Base-by-base conservation (phyloP, 2,329 filamentous ascomycete species). In the Rugonectria rugulosa region DNA sequence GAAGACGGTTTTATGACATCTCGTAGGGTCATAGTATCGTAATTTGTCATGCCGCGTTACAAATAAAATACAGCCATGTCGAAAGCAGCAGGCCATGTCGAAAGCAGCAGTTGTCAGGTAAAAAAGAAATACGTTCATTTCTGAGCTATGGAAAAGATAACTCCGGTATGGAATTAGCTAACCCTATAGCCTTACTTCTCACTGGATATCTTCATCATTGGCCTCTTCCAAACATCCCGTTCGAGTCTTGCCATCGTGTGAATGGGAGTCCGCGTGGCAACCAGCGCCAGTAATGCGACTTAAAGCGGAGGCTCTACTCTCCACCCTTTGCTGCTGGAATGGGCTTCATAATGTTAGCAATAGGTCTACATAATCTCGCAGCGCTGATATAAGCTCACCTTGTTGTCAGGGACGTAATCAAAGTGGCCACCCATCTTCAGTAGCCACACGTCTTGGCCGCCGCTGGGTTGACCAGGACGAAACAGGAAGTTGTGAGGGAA, bases 401-500 rank as follows among this genome's bases (percentile, higher is more conserved):
- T 73, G 10, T 63, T 65, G 32, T 75, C 63, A 2, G 75, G 70
- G 12, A 85, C 77, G 61, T 85, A 80, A 63, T 86, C 81, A 48
- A 76, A 81, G 2, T 70, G 71, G 10, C 78, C 84, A 10, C 74
- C 81, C 70, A 79, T 77, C 42, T 65, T 66, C 23, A 81, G 57
- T 15, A 83, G 62, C 70, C 73, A 77, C 14, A 81, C 74, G 8
- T 82, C 70, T 36, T 74, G 72, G 1, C 70, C 68, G 26, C 77
- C 69, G 5, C 73, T 68, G 1, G 75, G 72, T 8, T 73, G 64
- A 19, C 73, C 70, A 3, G 68, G 60, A 2, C 73, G 73, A 68
- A 77, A 81, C 4, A 89, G 69, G 62, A 91, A 84, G 67, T 76
- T 83, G 57, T 79, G 74, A 0, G 89, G 89, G 72, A 91, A 92